These are phyloP conservation scores for Calocera cornea DNA, from an alignment of 768 basidiomycete species.

Conservation along the genomic window DNA sequence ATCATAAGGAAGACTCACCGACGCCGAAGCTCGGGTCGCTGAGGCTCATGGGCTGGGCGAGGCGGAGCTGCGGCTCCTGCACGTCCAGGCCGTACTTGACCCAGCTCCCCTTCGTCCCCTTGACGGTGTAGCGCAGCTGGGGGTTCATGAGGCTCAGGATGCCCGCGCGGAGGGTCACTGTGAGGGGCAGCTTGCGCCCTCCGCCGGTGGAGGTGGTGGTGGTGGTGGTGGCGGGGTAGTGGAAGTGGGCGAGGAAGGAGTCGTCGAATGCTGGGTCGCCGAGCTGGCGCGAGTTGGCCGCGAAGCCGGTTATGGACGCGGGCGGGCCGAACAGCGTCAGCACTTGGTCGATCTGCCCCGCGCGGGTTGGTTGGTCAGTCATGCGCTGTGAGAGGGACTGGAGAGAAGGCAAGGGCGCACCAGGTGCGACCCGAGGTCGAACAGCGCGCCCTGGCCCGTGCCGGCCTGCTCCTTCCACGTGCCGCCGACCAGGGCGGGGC, in stretches of 20 bases:
- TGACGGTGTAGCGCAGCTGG: slow-evolving; percentile 59
- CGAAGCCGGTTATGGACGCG: slow-evolving; percentile 47
- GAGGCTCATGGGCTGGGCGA: slow-evolving; percentile 22
- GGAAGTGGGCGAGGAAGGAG: slow-evolving; percentile 20
- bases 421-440: slow-evolving; percentile 68
- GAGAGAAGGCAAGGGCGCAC: slow-evolving; percentile 10
- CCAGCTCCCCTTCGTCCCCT: slow-evolving; percentile 58
- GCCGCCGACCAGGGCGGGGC: slow-evolving; percentile 41
- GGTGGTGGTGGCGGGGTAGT: slow-evolving; percentile 18
- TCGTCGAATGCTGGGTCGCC: slow-evolving; percentile 23
- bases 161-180: slow-evolving; percentile 53
- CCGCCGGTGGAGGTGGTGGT: too few relatives aligned
- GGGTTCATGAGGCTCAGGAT: slow-evolving; percentile 50
- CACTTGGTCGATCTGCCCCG: slow-evolving; percentile 49
- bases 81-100: slow-evolving; percentile 64
- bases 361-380: neutral
- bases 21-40: slow-evolving; percentile 36
- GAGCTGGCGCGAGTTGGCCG: slow-evolving; percentile 51
- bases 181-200: slow-evolving; percentile 35
- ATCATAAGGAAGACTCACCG: neutral
- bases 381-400: neutral
- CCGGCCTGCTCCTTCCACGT: slow-evolving; percentile 67
- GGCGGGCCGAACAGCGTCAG: slow-evolving; percentile 67
- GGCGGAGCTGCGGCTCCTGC: slow-evolving; percentile 64
- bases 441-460: slow-evolving; percentile 52